phyloP scores from a whole-genome alignment of 495 filamentous ascomycete genomes.

The Xylaria sp. region DNA sequence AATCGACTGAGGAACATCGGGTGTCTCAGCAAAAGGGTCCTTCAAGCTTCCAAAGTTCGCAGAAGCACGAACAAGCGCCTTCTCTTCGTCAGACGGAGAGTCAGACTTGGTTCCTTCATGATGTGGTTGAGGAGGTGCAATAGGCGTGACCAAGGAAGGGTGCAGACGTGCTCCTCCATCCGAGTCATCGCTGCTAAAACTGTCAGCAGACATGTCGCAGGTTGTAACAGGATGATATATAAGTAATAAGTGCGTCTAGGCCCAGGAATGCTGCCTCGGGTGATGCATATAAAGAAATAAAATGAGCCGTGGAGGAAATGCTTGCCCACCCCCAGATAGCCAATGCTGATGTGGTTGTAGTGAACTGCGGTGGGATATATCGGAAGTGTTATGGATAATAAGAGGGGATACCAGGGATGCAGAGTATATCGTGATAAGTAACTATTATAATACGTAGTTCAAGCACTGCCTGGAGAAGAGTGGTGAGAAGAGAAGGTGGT shows the following conservation, averaged over 20 bases:
- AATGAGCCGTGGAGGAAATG: conserved; percentile 1
- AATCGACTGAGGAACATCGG: conserved; percentile 18
- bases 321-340: background rate
- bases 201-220: conserved; percentile 6
- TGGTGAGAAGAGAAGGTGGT: background rate
- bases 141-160: conserved; percentile 7
- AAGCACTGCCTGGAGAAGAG: background rate
- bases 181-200: conserved; percentile 17
- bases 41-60: conserved; percentile 26
- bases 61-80: conserved; percentile 27
- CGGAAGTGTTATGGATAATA: background rate
- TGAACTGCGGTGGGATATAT: background rate
- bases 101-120: conserved; percentile 4
- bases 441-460: background rate
- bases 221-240: background rate
- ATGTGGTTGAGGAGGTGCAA: background rate
- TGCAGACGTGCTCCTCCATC: conserved; percentile 19
- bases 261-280: background rate
- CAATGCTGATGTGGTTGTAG: background rate
- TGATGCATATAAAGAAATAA: background rate
- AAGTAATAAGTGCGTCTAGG: background rate
- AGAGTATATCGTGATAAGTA: background rate
- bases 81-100: conserved; percentile 23
- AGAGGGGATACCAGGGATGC: background rate
- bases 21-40: conserved; percentile 28